Evolutionary conservation across 352 stramenopile genomes (phyloP).

Genomic region (Pythium insidiosum): DNA sequence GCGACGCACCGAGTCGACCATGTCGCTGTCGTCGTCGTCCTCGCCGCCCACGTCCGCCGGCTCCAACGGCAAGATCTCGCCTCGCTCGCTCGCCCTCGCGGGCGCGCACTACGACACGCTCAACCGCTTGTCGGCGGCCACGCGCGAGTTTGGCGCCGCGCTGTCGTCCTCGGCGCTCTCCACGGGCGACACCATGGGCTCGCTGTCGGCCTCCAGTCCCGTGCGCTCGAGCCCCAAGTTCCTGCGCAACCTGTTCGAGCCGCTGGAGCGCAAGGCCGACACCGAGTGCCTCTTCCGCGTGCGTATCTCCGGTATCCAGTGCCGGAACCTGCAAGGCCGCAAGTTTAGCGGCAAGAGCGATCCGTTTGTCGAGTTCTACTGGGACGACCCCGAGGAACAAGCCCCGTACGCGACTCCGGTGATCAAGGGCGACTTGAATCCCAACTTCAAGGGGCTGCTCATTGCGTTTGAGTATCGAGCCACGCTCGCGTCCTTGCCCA

Average conservation of each 20-base stretch:
- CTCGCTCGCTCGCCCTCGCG: too few species aligned
- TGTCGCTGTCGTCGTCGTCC: too few species aligned
- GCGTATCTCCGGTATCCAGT: constrained; percentile 83
- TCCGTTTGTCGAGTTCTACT: constrained; percentile 86
- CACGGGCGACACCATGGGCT: too few species aligned
- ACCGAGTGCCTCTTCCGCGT: constrained; percentile 78
- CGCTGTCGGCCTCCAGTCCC: constrained; percentile 16
- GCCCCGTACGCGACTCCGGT: constrained; percentile 73
- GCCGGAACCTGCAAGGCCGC: constrained; percentile 73
- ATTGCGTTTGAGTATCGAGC: constrained; percentile 85
- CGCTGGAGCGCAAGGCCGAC: constrained; percentile 41
- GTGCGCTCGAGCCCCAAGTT: constrained; percentile 50
- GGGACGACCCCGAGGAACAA: constrained; percentile 64
- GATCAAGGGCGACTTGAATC: constrained; percentile 82
- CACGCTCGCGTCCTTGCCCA: constrained; percentile 40
- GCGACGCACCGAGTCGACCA: too few species aligned
- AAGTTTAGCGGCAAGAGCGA: constrained; percentile 81
- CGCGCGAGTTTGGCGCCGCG: constrained; percentile 65
- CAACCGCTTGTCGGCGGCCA: constrained; percentile 69
- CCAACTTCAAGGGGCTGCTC: constrained; percentile 82
- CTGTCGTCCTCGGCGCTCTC: constrained; percentile 34
- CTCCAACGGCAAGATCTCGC: too few species aligned
- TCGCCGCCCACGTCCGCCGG: too few species aligned
- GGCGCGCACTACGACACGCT: constrained; percentile 49
- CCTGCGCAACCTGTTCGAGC: constrained; percentile 60